Evolutionary conservation across 2,329 filamentous ascomycete genomes (phyloP).

Genomic region (Bipolaris zeicola): DNA sequence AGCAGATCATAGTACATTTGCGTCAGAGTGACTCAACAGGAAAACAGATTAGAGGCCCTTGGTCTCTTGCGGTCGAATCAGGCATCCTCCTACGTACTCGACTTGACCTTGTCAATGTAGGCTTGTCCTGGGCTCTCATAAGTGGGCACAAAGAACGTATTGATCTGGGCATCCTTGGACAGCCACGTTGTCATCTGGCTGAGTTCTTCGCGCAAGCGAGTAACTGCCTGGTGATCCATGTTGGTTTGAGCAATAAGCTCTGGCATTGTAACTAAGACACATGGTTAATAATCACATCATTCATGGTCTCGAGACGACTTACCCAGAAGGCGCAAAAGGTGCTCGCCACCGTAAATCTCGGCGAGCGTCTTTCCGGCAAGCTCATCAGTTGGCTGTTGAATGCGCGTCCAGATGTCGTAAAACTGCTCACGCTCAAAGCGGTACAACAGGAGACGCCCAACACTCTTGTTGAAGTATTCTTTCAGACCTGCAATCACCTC

Average conservation of each 20-base stretch:
- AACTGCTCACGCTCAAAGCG: constrained; percentile 93
- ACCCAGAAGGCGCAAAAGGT: constrained; percentile 89
- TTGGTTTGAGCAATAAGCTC: constrained; percentile 97
- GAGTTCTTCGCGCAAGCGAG: constrained; percentile 85
- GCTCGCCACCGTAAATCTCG: constrained; percentile 92
- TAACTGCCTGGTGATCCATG: constrained; percentile 92
- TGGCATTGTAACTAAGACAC: constrained; percentile 74
- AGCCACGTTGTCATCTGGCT: constrained; percentile 87
- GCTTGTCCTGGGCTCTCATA: constrained; percentile 76
- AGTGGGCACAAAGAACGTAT: constrained; percentile 75
- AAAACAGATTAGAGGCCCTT: neutral
- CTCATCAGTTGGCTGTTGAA: constrained; percentile 65
- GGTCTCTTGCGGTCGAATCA: neutral
- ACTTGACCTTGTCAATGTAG: constrained; percentile 70
- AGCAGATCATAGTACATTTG: constrained; percentile 23
- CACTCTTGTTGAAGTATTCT: constrained; percentile 91
- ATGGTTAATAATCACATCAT: neutral
- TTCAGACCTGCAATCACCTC: constrained; percentile 85
- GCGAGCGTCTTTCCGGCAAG: constrained; percentile 72
- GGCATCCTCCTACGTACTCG: constrained; percentile 27
- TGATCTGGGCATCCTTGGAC: constrained; percentile 67
- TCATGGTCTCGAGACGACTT: constrained; percentile 42
- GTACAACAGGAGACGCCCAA: constrained; percentile 89
- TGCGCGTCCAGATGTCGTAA: constrained; percentile 73
- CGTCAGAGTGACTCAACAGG: constrained; percentile 1